These are phyloP conservation scores for Euryodendron excelsum DNA, from an alignment of 148 eudicot species.

Conservation along the genomic window DNA sequence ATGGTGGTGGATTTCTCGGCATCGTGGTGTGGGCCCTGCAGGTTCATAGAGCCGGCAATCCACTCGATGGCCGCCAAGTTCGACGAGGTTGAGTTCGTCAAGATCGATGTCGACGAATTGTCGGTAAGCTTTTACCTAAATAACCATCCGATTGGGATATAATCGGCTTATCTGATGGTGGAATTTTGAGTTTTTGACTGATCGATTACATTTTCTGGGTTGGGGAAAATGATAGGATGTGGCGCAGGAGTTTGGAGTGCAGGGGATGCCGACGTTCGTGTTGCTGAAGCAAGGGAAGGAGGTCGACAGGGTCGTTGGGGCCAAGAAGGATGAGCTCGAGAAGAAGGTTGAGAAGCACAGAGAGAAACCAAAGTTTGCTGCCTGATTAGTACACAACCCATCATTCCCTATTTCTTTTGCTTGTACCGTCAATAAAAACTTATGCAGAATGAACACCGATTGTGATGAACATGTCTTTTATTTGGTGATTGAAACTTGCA, in stretches of 20 bases:
- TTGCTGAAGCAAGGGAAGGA: conserved; percentile 70
- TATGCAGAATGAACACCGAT: neutral
- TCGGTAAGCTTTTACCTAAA: conserved; percentile 35
- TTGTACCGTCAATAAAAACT: too few relatives aligned
- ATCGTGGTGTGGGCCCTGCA: conserved; percentile 93
- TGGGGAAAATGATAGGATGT: too few relatives aligned
- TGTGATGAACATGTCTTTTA: neutral
- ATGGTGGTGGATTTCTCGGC: conserved; percentile 94
- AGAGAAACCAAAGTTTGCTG: conserved; percentile 46
- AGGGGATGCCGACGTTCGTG: conserved; percentile 92
- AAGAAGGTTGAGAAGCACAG: conserved; percentile 66
- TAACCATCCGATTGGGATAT: too few relatives aligned
- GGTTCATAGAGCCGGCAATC: conserved; percentile 72
- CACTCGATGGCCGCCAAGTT: conserved; percentile 53
- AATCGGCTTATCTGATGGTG: too few relatives aligned
- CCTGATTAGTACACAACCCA: conserved; percentile 16
- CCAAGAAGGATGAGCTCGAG: conserved; percentile 83
- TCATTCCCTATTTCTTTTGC: neutral
- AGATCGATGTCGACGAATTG: conserved; percentile 90
- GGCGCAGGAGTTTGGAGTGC: conserved; percentile 55
- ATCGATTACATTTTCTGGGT: too few relatives aligned
- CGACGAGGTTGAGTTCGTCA: conserved; percentile 69
- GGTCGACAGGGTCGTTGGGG: conserved; percentile 79
- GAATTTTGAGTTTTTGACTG: too few relatives aligned
- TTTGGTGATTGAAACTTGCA: neutral